Percentiles rank a stretch among this genome's conserved stretches.
phyloP scores from a whole-genome alignment of 1,284 basidiomycete species.

The Ceratobasidium sp. region DNA sequence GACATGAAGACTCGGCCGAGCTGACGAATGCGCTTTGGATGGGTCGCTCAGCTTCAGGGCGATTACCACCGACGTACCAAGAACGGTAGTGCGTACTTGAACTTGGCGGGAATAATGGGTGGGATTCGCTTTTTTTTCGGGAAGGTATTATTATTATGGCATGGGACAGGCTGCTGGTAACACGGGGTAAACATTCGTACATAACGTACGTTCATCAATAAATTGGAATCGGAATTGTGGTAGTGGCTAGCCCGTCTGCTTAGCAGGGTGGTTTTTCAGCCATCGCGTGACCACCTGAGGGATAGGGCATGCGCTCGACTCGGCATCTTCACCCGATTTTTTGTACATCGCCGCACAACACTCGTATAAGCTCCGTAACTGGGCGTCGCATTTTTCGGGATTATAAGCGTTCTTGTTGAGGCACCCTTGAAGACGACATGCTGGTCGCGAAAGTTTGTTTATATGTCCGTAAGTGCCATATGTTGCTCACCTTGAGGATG shows the following conservation, averaged over 20 bases:
- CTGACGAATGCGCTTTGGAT: slow-evolving; percentile 15
- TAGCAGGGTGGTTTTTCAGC: slow-evolving; percentile 28
- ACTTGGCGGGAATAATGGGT: background rate
- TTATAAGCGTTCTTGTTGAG: slow-evolving; percentile 45
- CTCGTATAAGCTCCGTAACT: slow-evolving; percentile 43
- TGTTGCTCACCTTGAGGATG: slow-evolving; percentile 39
- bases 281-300: slow-evolving; percentile 44
- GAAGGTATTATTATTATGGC: too few species aligned
- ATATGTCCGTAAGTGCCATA: background rate
- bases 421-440: slow-evolving; percentile 45
- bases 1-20: slow-evolving; percentile 34
- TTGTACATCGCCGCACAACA: slow-evolving; percentile 47
- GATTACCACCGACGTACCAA: slow-evolving; percentile 27
- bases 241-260: background rate
- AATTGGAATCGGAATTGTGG: background rate
- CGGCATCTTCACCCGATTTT: slow-evolving; percentile 12
- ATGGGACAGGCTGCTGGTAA: too few species aligned
- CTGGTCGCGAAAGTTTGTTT: background rate
- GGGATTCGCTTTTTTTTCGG: too few species aligned
- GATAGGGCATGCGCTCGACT: slow-evolving; percentile 47
- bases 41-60: slow-evolving; percentile 23
- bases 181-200: too few species aligned
- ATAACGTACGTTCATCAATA: background rate
- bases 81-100: background rate
- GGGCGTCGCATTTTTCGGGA: slow-evolving; percentile 45